Evolutionary conservation across 1,284 basidiomycete species (phyloP), one percentile per base, ranked within the genome.

Genomic region (Irpex sp.): DNA sequence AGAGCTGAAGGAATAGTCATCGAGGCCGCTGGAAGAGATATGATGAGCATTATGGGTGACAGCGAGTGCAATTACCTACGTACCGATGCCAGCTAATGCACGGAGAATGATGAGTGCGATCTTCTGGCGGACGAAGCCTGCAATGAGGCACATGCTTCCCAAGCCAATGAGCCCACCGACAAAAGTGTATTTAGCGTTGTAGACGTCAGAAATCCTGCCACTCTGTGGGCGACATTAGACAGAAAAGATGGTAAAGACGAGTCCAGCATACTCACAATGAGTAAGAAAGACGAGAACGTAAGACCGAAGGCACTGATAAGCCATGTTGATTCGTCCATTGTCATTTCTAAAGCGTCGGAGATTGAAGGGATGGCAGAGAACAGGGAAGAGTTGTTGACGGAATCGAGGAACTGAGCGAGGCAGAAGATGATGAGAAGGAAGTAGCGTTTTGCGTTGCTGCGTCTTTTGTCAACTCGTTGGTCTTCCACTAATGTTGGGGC

Each of bases 1-100:
- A 83, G 68, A 4, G 82, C 77, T 6, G 82, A 83, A 0, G 82
- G 82, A 59, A 83, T 81, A 6, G 79, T 77, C 72, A 81, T 71
- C 3, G 79, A 74, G 19, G 76, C 78, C 5, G 75, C 80, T 79
- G 64, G 7, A 55, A 49, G 39, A 17, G 1, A 8, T 35, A 35
- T 35, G 13, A 47, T 15, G 15, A 47, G 15, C 13, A 19, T 47
- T 47, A 47, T 15, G 46, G 5, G 1, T 53, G 51, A 53, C 51
- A 39, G 47, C 51, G 21, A 15, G 17, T 47, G 15, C 13, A 19
- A 5, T 47, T n/a, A 5, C 46, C 50, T 4, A 62, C 67, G 58
- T 59, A 78, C 79, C 71, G 3, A 81, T 76, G 19, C 81, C 81
- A 63, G 71, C 74, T 46, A 83, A 53, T 1, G 79, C 78, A 60